Evolutionary conservation across 371 early-diverging fungal genomes (phyloP).

Genomic region (Mucor ambiguus): DNA sequence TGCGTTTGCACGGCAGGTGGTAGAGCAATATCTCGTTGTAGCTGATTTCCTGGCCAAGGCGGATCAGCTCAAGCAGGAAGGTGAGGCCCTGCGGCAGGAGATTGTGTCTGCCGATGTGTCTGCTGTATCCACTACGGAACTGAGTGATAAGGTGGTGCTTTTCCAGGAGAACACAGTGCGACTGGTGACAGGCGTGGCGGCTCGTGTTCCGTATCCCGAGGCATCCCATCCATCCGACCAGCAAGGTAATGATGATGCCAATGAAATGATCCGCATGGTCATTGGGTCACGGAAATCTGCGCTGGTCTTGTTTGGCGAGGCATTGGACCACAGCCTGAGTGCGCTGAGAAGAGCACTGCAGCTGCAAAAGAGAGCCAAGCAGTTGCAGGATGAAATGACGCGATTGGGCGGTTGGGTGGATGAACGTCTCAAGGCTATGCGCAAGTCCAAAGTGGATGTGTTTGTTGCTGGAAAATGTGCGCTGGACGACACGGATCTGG

Average conservation of each 20-base stretch:
- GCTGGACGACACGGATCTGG: slow-evolving; percentile 32
- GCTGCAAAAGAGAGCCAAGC: slow-evolving; percentile 31
- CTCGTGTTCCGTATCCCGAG: slow-evolving; percentile 41
- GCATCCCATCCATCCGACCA: slow-evolving; percentile 26
- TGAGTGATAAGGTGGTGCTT: slow-evolving; percentile 26
- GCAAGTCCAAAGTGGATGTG: slow-evolving; percentile 35
- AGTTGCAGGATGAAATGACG: slow-evolving; percentile 38
- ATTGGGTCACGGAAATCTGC: slow-evolving; percentile 36
- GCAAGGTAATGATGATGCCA: slow-evolving; percentile 37
- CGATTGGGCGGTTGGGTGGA: slow-evolving; percentile 36
- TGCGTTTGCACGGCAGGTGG: slow-evolving; percentile 44
- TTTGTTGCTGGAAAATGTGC: slow-evolving; percentile 27
- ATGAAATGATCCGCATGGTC: slow-evolving; percentile 35
- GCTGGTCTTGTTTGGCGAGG: slow-evolving; percentile 38
- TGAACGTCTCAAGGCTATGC: slow-evolving; percentile 27
- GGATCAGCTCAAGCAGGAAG: slow-evolving; percentile 28
- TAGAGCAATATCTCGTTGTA: slow-evolving; percentile 46
- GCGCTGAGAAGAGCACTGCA: slow-evolving; percentile 41
- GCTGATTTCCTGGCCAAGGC: slow-evolving; percentile 39
- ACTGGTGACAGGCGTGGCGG: slow-evolving; percentile 32
- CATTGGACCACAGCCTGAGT: slow-evolving; percentile 41
- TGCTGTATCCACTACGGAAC: slow-evolving; percentile 4
- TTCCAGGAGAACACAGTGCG: slow-evolving; percentile 41
- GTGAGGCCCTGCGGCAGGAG: slow-evolving; percentile 28
- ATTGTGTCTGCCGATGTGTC: slow-evolving; percentile 25